phyloP scores from a whole-genome alignment of 2,329 filamentous ascomycete genomes.

The Cryphonectria parasitica region DNA sequence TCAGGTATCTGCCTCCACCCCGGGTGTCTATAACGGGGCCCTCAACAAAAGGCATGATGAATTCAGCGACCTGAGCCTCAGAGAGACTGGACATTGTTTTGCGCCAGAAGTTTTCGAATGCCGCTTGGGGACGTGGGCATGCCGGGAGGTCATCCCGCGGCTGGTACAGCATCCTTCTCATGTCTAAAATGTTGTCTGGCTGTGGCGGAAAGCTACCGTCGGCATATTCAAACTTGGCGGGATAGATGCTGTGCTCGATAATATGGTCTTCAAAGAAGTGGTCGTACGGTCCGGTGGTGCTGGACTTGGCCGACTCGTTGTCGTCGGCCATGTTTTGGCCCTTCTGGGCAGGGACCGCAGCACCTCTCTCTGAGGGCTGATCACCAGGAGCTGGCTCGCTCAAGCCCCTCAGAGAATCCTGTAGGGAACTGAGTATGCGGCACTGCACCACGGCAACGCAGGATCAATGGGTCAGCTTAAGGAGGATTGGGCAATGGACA shows the following conservation, averaged over 20 bases:
- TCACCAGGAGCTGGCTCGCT: too few species aligned
- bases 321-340: too few species aligned
- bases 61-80: neutral
- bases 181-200: rapidly evolving
- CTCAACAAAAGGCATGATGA: neutral
- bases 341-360: too few species aligned
- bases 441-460: too few species aligned
- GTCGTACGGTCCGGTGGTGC: too few species aligned
- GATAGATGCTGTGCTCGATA: neutral
- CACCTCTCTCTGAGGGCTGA: too few species aligned
- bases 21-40: neutral
- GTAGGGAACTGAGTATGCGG: too few species aligned
- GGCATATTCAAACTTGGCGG: neutral
- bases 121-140: neutral
- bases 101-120: neutral
- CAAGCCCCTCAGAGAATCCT: too few species aligned
- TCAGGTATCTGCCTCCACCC: neutral
- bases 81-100: rapidly evolving
- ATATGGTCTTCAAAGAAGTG: neutral
- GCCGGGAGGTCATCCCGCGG: neutral
- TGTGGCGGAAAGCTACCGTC: neutral
- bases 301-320: too few species aligned
- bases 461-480: too few species aligned
- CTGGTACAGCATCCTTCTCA: neutral
- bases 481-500: too few species aligned